Evolutionary conservation across 192 early-diverging fungal genomes (phyloP).

Genomic region (Coemansia umbellata): DNA sequence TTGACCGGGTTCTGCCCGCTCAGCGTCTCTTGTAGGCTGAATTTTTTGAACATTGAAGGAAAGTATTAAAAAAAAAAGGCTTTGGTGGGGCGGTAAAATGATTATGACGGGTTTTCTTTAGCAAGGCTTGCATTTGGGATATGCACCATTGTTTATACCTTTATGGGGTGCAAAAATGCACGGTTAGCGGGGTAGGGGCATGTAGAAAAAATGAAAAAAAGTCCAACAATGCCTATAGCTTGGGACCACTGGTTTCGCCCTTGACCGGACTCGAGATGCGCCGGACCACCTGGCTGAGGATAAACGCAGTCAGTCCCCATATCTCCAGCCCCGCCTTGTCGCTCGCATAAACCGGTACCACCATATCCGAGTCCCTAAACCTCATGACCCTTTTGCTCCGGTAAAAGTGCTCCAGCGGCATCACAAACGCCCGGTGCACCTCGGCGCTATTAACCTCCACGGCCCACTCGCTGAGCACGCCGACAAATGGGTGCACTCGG

Average conservation of each 20-base stretch:
- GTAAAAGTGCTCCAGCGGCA: slow-evolving; percentile 65
- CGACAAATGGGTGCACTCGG: slow-evolving; percentile 62
- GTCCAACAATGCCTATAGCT: no score
- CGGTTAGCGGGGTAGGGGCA: no score
- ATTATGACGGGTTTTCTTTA: no score
- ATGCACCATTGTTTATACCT: no score
- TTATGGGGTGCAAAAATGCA: background rate
- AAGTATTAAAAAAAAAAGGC: slow-evolving; percentile 1
- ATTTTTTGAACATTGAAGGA: slow-evolving; percentile 78
- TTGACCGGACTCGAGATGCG: no score
- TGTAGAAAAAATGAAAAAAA: no score
- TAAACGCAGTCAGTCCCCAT: slow-evolving; percentile 81
- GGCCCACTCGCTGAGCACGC: slow-evolving; percentile 42
- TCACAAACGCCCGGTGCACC: slow-evolving; percentile 63
- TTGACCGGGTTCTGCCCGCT: slow-evolving; percentile 82
- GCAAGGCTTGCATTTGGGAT: no score
- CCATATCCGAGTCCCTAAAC: slow-evolving; percentile 54
- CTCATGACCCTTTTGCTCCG: slow-evolving; percentile 24
- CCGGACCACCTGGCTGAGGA: slow-evolving; percentile 58
- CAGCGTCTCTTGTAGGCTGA: slow-evolving; percentile 71
- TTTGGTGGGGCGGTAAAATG: no score
- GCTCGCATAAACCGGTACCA: slow-evolving; percentile 60
- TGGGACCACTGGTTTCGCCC: no score
- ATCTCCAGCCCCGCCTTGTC: slow-evolving; percentile 54
- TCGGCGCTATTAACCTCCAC: slow-evolving; percentile 61